Percentiles rank a stretch among this genome's conserved stretches.
Evolutionary conservation across 2,329 filamentous ascomycete species (phyloP).

Genomic region (Aspergillus pseudonomiae): DNA sequence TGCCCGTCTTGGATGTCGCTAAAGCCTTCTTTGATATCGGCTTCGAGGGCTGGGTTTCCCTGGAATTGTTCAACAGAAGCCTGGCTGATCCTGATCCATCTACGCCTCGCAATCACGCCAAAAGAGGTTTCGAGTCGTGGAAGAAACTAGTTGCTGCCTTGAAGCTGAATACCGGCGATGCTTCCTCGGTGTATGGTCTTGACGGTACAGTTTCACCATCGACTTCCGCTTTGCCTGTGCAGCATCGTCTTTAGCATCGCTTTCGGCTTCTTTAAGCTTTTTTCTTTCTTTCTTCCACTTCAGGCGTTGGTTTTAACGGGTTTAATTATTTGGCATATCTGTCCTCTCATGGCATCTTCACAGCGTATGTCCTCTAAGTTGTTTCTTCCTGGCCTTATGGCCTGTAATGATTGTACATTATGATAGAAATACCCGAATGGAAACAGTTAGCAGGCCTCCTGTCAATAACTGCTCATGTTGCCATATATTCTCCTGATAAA

Average conservation of each 20-base stretch:
- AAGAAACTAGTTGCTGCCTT: constrained; percentile 45
- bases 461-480: neutral
- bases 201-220: neutral
- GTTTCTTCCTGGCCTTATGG: neutral
- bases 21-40: constrained; percentile 63
- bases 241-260: constrained; percentile 21
- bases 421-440: neutral
- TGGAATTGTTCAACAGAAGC: constrained; percentile 69
- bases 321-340: neutral
- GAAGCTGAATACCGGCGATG: constrained; percentile 6
- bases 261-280: neutral
- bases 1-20: constrained; percentile 66
- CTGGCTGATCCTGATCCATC: constrained; percentile 57
- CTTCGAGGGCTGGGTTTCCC: constrained; percentile 70
- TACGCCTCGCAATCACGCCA: constrained; percentile 60
- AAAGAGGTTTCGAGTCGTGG: constrained; percentile 56
- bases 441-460: neutral
- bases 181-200: too few species aligned
- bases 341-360: neutral
- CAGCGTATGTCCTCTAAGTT: neutral
- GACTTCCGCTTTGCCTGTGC: constrained; percentile 8
- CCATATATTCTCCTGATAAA: neutral
- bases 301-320: neutral
- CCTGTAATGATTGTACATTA: neutral
- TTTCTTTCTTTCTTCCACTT: neutral